Base-by-base conservation (phyloP, 1,284 basidiomycete species). In the Mycosarcoma mackinlayi region DNA sequence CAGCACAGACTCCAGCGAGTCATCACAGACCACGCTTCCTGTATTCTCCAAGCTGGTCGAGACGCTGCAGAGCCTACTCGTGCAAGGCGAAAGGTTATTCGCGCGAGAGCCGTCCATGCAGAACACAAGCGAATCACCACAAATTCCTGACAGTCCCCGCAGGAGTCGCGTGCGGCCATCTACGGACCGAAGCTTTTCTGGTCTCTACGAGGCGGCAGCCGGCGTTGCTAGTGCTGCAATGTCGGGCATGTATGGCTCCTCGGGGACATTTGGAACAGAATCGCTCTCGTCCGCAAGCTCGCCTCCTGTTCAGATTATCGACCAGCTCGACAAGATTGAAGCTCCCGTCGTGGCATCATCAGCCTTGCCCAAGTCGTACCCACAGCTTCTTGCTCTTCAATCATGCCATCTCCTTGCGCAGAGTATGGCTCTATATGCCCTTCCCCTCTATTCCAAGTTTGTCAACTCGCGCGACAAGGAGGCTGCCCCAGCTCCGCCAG, bases 371-470 rank as follows among this genome's bases (percentile, higher is more conserved):
- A 56, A 58, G 64, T 88, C 91, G 0, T 98, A 98, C 82, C 87
- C 93, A 56, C 96, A 94, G 80, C 88, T 97, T 1, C 88, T 98
- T 1, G 91, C 90, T 1, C 87, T 96, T 0, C 94, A 98, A 77
- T 93, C 91, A 70, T 87, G 97, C 7, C 88, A 91, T 19, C 90
- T 92, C 0, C 85, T 98, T 3, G 92, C 91, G 46, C 92, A 96
- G 77, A 93, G 93, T 4, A 90, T 98, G 60, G 90, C 90, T 0
- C 84, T 87, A 0, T 90, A 88, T 72, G 88, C 89, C 0, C 87
- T 89, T 0, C 89, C 90, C 0, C 83, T 91, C 27, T 91, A 91
- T 83, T 89, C 75, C 10, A 58, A 62, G 4, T 68, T 81, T 86
- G 69, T 83, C 87, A 23, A 86, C 90, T 59, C 71, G 7, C 50